Evolutionary conservation across 2,329 filamentous ascomycete species (phyloP).

Genomic region (Fusarium chaquense): DNA sequence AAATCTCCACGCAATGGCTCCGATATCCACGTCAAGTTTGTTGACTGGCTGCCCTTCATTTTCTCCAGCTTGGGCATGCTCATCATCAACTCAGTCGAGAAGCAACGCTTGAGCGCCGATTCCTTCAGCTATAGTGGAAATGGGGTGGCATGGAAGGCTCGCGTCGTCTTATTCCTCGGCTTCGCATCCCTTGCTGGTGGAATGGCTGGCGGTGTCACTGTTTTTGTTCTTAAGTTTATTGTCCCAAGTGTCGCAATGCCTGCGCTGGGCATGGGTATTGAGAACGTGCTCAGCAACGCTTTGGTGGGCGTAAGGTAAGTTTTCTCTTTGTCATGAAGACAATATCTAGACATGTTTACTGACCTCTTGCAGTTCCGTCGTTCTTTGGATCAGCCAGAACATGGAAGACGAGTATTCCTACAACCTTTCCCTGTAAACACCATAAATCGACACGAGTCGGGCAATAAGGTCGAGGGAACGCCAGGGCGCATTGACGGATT

Average conservation of each 20-base stretch:
- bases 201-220: constrained; percentile 76
- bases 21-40: constrained; percentile 71
- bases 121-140: constrained; percentile 71
- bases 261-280: constrained; percentile 72
- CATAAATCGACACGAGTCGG: constrained; percentile 1
- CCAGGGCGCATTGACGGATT: constrained; percentile 22
- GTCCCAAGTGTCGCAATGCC: constrained; percentile 69
- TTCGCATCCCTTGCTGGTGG: constrained; percentile 74
- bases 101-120: constrained; percentile 72
- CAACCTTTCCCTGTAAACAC: constrained; percentile 68
- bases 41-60: constrained; percentile 77
- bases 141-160: constrained; percentile 76
- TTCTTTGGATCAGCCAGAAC: constrained; percentile 77
- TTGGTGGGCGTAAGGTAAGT: constrained; percentile 71
- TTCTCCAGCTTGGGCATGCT: constrained; percentile 76
- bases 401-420: constrained; percentile 80
- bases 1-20: constrained; percentile 70
- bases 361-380: constrained; percentile 63
- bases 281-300: constrained; percentile 74
- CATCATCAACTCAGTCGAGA: constrained; percentile 78
- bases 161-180: constrained; percentile 74
- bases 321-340: neutral
- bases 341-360: constrained; percentile 16
- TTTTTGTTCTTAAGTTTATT: constrained; percentile 74
- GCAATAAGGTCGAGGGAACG: constrained; percentile 1